Evolutionary conservation across 108 stramenopile species (phyloP).

Genomic region (Nitzschia sp.): DNA sequence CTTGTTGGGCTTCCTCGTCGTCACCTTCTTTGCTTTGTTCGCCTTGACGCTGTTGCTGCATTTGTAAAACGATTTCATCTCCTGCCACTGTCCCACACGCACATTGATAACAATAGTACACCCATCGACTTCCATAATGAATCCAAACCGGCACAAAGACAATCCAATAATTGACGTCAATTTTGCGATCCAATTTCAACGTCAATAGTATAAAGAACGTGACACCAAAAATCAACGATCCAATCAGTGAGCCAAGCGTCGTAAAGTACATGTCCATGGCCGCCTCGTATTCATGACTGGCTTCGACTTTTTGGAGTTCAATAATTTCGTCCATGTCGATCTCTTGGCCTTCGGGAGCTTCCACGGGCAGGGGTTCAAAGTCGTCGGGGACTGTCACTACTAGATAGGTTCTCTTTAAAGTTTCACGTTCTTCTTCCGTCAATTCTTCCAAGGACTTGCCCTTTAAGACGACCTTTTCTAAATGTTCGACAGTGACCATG

Average conservation of each 20-base stretch:
- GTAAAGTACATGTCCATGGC: conserved; percentile 49
- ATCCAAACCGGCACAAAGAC: conserved; percentile 76
- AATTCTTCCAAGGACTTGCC: conserved; percentile 55
- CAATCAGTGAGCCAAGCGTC: conserved; percentile 35
- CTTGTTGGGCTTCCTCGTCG: not conserved
- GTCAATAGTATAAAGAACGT: conserved; percentile 66
- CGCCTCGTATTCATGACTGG: conserved; percentile 67
- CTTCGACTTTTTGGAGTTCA: conserved; percentile 58
- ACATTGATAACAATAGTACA: conserved; percentile 52
- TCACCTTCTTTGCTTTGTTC: conserved; percentile 35
- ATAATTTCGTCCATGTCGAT: conserved; percentile 32
- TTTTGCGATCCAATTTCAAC: conserved; percentile 59
- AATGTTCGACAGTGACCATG: conserved; percentile 67
- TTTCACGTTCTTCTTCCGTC: conserved; percentile 61
- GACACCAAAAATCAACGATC: conserved; percentile 54
- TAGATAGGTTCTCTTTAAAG: conserved; percentile 41
- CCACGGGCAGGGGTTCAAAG: conserved; percentile 26
- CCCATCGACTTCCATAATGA: conserved; percentile 46
- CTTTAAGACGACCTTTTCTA: conserved; percentile 58
- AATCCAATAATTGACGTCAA: conserved; percentile 62
- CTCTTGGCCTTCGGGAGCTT: not conserved
- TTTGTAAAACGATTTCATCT: conserved; percentile 51
- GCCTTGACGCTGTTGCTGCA: conserved; percentile 42
- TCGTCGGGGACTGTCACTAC: conserved; percentile 51
- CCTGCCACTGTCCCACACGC: conserved; percentile 44